Evolutionary conservation across 192 early-diverging fungal species (phyloP).

Genomic region (Coemansia sp.): DNA sequence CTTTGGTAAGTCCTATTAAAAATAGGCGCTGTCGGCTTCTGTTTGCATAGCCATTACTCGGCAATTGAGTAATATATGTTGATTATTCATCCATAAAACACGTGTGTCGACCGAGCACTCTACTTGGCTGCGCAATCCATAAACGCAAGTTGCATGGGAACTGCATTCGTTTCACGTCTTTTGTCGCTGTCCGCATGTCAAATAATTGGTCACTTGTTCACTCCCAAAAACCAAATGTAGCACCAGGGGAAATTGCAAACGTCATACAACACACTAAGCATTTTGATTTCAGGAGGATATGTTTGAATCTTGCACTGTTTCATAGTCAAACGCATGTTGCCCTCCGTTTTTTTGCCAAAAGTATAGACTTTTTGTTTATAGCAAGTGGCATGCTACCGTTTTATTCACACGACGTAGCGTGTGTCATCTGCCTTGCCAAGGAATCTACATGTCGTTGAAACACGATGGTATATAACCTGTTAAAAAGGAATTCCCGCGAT

Average conservation of each 20-base stretch:
- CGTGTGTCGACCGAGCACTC: neutral
- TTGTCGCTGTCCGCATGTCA: neutral
- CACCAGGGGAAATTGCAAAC: neutral
- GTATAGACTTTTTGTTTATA: too few relatives aligned
- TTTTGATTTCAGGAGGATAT: neutral
- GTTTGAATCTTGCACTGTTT: neutral
- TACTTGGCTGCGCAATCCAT: conserved; percentile 2
- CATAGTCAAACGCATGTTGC: neutral
- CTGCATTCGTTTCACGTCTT: neutral
- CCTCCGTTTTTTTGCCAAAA: too few relatives aligned
- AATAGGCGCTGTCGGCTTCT: too few relatives aligned
- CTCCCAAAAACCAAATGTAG: neutral
- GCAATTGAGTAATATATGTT: neutral
- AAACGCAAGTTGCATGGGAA: neutral
- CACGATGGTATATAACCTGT: too few relatives aligned
- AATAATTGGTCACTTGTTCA: neutral
- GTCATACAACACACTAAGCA: neutral
- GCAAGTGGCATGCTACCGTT: too few relatives aligned
- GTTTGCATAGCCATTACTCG: neutral
- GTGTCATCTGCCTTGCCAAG: too few relatives aligned
- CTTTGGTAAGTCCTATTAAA: too few relatives aligned
- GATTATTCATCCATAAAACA: neutral
- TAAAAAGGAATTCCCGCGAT: too few relatives aligned
- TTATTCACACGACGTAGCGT: too few relatives aligned
- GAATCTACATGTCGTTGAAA: too few relatives aligned